Evolutionary conservation across 2,329 filamentous ascomycete genomes (phyloP), one percentile per base, ranked within the genome.

Genomic region (Seiridium cupressi): DNA sequence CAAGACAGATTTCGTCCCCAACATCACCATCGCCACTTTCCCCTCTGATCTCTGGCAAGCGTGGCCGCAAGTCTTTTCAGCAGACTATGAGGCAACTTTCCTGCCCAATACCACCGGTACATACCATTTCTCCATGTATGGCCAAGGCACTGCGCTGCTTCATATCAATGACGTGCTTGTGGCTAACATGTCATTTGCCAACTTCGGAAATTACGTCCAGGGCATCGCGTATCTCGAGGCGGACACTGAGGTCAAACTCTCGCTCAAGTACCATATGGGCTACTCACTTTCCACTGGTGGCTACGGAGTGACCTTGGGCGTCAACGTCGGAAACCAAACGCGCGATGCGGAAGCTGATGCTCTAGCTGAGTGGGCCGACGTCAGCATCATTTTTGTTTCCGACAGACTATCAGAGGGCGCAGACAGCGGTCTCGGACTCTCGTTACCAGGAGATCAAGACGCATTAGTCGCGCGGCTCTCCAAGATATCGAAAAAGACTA

Each of bases 201-300:
- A 65, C 44, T 64, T 65, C 18, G 63, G 59, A 11, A 64, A 60
- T 49, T 63, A 61, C 32, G 61, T 65, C 31, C 62, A 65, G 59
- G 64, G 62, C 1, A 57, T 60, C 11, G 55, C 44, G 4, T 51
- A 59, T 13, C 57, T 65, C 18, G 60, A 55, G 18, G 62, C 60
- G 40, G 57, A 49, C 32, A 18, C 56, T 3, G 40, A 63, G 32
- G 61, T 64, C 5, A 32, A 54, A 32, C 60, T 65, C 31, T 26
- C 35, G 3, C 56, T 65, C 8, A 48, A 60, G n/a, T 65, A 64
- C 55, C 62, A 54, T 35, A 54, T 54, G 51, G 51, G 51, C 7
- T 54, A 54, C 35, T 54, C 51, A 9, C 35, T 54, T n/a, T 54
- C 51, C 8, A 54, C 51, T 7, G 51, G 60, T 26, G 63, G 55